Evolutionary conservation across 805 yeast species (phyloP), one percentile per base, ranked within the genome.

Genomic region (Hanseniaspora taiwanica): DNA sequence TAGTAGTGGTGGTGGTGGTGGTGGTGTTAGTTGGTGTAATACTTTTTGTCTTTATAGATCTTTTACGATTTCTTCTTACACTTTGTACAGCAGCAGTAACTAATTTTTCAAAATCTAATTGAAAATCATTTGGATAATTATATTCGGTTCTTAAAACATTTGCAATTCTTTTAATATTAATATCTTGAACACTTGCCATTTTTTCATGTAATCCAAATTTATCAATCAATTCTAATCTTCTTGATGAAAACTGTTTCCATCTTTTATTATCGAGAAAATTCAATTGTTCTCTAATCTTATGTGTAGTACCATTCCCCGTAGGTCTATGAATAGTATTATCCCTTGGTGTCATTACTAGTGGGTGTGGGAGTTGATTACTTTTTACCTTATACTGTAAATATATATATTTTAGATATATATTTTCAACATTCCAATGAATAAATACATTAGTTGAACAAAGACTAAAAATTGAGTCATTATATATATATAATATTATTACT

Each of bases 31-130:
- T 23, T 23, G 12, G 27, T 23, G 27, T 7, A 8, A 12, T 23
- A 8, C 7, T 19, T 37, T 48, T 48, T 21, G 55, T 54, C 49
- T 68, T 70, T 44, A 65, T 64, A 6, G 75, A 72, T 47, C 94
- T 60, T 53, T 80, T 83, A 44, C 94, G 69, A 57, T 89, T 89
- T 48, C 98, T 66, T 46, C 97, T 65, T 1, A 83, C 96, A 39
- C 93, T 79, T 59, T 89, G 98, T 21, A 89, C 79, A 1, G 96
- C 97, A 8, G 95, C 93, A 27, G 94, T 66, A 0, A 91, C 96
- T 27, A 89, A 67, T 56, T 80, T 82, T 58, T 86, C 94, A 55
- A 89, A 89, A 48, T 91, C 97, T 1, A 65, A 59, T 21, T 76
- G 61, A 12, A 74, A 68, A 5, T 68, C 69, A 2, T 59, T 60